A percentile compares a stretch with the other conserved stretches of the same genome.
These are phyloP conservation scores for Houttuynia cordata DNA, from an alignment of 164 flowering plant species.

Conservation along the genomic window DNA sequence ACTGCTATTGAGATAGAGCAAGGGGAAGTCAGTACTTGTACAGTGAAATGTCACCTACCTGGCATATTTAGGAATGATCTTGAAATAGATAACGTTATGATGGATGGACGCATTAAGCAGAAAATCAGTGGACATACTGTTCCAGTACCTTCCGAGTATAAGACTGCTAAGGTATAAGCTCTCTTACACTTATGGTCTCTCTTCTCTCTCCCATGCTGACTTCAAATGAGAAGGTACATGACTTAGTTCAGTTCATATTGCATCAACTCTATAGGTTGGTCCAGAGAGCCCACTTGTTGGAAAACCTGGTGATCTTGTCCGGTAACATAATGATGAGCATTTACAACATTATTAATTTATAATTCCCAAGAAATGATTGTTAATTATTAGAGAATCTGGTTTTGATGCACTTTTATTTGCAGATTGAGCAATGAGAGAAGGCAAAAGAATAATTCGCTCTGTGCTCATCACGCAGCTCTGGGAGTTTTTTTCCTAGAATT, in stretches of 20 bases:
- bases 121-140: constrained; percentile 57
- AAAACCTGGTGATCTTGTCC: constrained; percentile 10
- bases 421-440: too few relatives aligned
- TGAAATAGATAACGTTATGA: constrained; percentile 43
- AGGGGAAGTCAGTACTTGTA: constrained; percentile 80
- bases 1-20: constrained; percentile 53
- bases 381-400: too few relatives aligned
- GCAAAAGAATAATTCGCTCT: too few relatives aligned
- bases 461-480: too few relatives aligned
- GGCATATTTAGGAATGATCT: constrained; percentile 55
- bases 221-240: too few relatives aligned
- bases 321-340: too few relatives aligned
- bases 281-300: constrained; percentile 39
- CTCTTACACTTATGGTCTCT: not conserved
- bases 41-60: constrained; percentile 39
- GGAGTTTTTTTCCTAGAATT: too few relatives aligned
- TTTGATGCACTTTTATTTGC: too few relatives aligned
- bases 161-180: constrained; percentile 26
- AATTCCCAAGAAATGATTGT: too few relatives aligned
- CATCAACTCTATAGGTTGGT: constrained; percentile 26
- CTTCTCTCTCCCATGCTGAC: not conserved
- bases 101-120: constrained; percentile 62
- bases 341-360: too few relatives aligned
- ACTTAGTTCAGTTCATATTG: not conserved
- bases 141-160: constrained; percentile 25